Percentiles rank a stretch among this genome's conserved stretches.
Evolutionary conservation across 192 early-diverging fungal species (phyloP).

Genomic region (Chytriomyces sp.): DNA sequence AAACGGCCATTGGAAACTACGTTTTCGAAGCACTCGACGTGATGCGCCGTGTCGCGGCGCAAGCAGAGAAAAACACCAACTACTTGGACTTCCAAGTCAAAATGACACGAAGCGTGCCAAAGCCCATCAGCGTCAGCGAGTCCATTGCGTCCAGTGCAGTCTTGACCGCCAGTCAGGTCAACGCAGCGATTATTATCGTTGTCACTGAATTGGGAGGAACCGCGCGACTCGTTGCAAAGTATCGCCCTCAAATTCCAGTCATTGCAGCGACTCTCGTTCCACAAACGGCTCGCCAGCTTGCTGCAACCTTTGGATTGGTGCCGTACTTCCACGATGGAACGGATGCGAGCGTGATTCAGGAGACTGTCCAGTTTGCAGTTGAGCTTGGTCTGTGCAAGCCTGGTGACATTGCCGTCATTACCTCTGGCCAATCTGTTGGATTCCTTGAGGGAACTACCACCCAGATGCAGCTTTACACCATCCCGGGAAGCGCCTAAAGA

Average conservation of each 20-base stretch:
- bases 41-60: slow-evolving; percentile 58
- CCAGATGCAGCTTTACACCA: slow-evolving; percentile 55
- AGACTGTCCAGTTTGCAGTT: slow-evolving; percentile 52
- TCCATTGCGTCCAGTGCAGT: slow-evolving; percentile 66
- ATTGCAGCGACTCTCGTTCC: slow-evolving; percentile 57
- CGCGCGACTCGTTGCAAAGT: slow-evolving; percentile 62
- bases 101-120: slow-evolving; percentile 59
- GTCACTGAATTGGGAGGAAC: slow-evolving; percentile 61
- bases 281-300: slow-evolving; percentile 61
- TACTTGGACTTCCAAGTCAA: slow-evolving; percentile 65
- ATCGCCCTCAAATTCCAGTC: slow-evolving; percentile 62
- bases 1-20: slow-evolving; percentile 63
- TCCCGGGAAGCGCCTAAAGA: slow-evolving; percentile 34
- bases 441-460: slow-evolving; percentile 60
- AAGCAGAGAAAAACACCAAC: slow-evolving; percentile 64
- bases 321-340: slow-evolving; percentile 54
- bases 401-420: slow-evolving; percentile 64
- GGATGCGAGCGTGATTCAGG: slow-evolving; percentile 43
- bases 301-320: slow-evolving; percentile 57
- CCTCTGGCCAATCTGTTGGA: slow-evolving; percentile 54
- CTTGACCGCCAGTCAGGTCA: slow-evolving; percentile 55
- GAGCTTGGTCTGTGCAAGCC: slow-evolving; percentile 58
- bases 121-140: slow-evolving; percentile 62
- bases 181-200: slow-evolving; percentile 59
- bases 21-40: slow-evolving; percentile 52